Conservation (phyloP, 345 rosid species). For the Euphorbia pulcherrima region DNA sequence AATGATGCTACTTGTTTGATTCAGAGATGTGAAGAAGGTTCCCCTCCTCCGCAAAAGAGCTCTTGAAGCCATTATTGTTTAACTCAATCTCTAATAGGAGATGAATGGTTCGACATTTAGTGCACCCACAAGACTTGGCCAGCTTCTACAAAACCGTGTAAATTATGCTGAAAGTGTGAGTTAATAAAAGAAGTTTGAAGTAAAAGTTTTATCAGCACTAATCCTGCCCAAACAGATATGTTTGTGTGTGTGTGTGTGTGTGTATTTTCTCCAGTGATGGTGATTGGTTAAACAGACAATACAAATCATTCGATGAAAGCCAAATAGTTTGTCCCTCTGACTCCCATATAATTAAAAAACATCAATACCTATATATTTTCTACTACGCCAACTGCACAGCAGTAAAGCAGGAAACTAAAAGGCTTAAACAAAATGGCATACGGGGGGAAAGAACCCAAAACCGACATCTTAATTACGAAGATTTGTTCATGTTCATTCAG, state of each 20-base stretch:
- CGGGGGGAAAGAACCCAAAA: neutral
- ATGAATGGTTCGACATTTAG: constrained; percentile 13
- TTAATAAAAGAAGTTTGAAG: neutral
- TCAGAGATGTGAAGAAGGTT: constrained; percentile 31
- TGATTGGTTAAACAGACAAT: neutral
- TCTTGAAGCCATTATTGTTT: constrained; percentile 58
- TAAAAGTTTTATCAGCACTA: neutral
- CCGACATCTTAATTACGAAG: neutral
- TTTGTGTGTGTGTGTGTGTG: too few species aligned
- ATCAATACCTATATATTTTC: neutral
- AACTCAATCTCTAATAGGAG: constrained; percentile 9
- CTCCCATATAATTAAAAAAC: neutral
- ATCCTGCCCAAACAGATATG: neutral
- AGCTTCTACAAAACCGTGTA: constrained; percentile 19
- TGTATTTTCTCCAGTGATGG: neutral
- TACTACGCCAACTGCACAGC: neutral
- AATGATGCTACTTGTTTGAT: constrained; percentile 33
- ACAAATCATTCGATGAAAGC: neutral
- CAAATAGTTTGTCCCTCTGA: neutral
- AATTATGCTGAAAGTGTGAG: neutral
- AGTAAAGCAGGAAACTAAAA: neutral
- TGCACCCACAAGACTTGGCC: constrained; percentile 24
- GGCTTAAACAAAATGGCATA: neutral
- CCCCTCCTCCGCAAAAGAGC: constrained; percentile 55
- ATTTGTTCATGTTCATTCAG: neutral